These are phyloP conservation scores for Sordariomycetes sp. DNA, from an alignment of 2,329 filamentous ascomycete genomes.

Conservation along the genomic window DNA sequence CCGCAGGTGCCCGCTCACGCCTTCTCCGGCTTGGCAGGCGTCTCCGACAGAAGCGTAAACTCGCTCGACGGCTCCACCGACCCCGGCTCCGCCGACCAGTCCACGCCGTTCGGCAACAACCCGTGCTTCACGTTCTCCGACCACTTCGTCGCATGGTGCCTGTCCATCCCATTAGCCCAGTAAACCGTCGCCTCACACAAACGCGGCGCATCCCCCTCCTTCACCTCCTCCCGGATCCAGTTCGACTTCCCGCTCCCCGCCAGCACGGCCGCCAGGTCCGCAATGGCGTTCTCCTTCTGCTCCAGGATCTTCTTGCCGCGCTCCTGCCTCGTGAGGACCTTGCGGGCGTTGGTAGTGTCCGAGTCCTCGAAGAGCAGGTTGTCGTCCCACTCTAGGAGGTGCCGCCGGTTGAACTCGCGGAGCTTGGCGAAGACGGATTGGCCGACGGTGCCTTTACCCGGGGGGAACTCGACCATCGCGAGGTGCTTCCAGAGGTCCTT, in stretches of 20 bases:
- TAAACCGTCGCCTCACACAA: slow-evolving; percentile 30
- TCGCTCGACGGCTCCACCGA: neutral
- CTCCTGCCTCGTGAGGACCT: slow-evolving; percentile 23
- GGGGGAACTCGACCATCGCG: slow-evolving; percentile 43
- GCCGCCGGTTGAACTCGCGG: slow-evolving; percentile 48
- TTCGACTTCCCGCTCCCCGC: slow-evolving; percentile 37
- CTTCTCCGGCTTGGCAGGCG: neutral
- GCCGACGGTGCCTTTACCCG: slow-evolving; percentile 37
- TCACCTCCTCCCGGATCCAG: slow-evolving; percentile 21
- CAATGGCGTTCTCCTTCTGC: slow-evolving; percentile 47
- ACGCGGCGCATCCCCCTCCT: slow-evolving; percentile 9
- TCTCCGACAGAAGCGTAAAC: slow-evolving; percentile 9
- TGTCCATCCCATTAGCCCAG: slow-evolving; percentile 36
- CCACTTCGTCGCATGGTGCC: slow-evolving; percentile 33
- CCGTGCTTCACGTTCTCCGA: slow-evolving; percentile 38
- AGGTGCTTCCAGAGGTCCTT: slow-evolving; percentile 56
- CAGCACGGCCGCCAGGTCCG: slow-evolving; percentile 49
- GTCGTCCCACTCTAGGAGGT: slow-evolving; percentile 48
- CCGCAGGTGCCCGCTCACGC: neutral
- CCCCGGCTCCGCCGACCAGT: neutral
- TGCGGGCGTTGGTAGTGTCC: slow-evolving; percentile 15
- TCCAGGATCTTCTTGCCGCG: slow-evolving; percentile 40
- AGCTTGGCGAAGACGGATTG: slow-evolving; percentile 48
- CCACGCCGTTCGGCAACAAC: slow-evolving; percentile 13
- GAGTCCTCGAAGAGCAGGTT: slow-evolving; percentile 26